phyloP scores from a whole-genome alignment of 495 filamentous ascomycete genomes.

The Aspergillus carlsbadensis region DNA sequence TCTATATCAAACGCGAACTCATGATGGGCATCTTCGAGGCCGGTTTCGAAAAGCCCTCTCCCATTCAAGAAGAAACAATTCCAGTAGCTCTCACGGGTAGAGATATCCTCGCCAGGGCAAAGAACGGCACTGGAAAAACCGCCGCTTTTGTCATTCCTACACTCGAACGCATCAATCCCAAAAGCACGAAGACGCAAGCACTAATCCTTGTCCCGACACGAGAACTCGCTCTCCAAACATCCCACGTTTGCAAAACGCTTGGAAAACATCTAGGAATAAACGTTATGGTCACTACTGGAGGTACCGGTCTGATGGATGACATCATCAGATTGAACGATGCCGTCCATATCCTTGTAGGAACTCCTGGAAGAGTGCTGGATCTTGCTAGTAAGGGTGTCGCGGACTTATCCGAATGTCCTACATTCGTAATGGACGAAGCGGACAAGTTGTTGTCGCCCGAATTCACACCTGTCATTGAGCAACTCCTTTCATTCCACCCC shows the following conservation, averaged over 20 bases:
- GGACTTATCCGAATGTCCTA: slow-evolving; percentile 92
- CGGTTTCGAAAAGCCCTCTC: slow-evolving; percentile 97
- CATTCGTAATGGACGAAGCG: slow-evolving; percentile 99
- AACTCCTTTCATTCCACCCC: slow-evolving; percentile 87
- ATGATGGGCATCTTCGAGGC: slow-evolving; percentile 99
- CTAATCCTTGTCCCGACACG: slow-evolving; percentile 94
- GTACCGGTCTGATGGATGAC: slow-evolving; percentile 91
- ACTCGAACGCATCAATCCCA: slow-evolving; percentile 92
- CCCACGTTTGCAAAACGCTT: slow-evolving; percentile 96
- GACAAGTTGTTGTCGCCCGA: slow-evolving; percentile 96
- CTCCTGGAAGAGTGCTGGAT: slow-evolving; percentile 92
- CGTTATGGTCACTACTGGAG: slow-evolving; percentile 98
- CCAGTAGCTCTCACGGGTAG: slow-evolving; percentile 92
- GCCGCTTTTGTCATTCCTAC: slow-evolving; percentile 97
- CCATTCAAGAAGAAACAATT: slow-evolving; percentile 98
- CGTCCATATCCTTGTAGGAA: slow-evolving; percentile 97
- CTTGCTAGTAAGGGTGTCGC: slow-evolving; percentile 92
- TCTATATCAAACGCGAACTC: slow-evolving; percentile 87
- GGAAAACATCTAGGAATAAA: slow-evolving; percentile 96
- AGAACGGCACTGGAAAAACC: slow-evolving; percentile 98
- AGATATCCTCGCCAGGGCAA: slow-evolving; percentile 94
- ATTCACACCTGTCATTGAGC: slow-evolving; percentile 96
- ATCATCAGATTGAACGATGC: slow-evolving; percentile 92
- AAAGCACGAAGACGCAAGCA: slow-evolving; percentile 90
- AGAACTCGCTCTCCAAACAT: slow-evolving; percentile 98